phyloP scores from a whole-genome alignment of 495 filamentous ascomycete genomes.

The Glutinoglossum americanum region DNA sequence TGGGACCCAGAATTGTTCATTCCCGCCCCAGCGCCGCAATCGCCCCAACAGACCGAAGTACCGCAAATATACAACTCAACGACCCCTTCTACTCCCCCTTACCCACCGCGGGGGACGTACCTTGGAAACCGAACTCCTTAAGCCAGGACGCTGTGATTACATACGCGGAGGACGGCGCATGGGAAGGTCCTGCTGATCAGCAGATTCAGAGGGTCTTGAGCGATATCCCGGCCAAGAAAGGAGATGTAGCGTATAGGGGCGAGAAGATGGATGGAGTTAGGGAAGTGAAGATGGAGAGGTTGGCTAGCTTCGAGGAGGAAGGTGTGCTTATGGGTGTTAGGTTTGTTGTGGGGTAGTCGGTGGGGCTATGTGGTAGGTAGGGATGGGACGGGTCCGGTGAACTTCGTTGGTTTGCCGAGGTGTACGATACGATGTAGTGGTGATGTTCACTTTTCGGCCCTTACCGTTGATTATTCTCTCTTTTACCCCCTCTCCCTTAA shows the following conservation, averaged over 20 bases:
- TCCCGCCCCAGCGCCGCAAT: too few species aligned
- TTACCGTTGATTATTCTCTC: too few species aligned
- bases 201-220: not conserved
- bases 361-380: not conserved
- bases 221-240: not conserved
- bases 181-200: not conserved
- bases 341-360: conserved; percentile 16
- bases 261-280: conserved; percentile 1
- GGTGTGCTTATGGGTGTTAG: conserved; percentile 21
- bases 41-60: not conserved
- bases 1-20: not conserved
- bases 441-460: too few species aligned
- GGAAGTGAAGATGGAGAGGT: conserved; percentile 15
- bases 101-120: conserved; percentile 7
- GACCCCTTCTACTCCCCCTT: not conserved
- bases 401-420: not conserved
- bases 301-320: conserved; percentile 16
- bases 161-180: conserved; percentile 12
- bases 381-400: not conserved
- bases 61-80: not conserved
- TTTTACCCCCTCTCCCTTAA: not conserved
- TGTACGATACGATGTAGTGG: not conserved
- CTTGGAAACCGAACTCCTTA: conserved; percentile 11
- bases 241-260: conserved; percentile 15
- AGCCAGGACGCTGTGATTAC: conserved; percentile 16